Conservation (phyloP, 805 yeast species). For the Cyberlindnera misumaiensis region DNA sequence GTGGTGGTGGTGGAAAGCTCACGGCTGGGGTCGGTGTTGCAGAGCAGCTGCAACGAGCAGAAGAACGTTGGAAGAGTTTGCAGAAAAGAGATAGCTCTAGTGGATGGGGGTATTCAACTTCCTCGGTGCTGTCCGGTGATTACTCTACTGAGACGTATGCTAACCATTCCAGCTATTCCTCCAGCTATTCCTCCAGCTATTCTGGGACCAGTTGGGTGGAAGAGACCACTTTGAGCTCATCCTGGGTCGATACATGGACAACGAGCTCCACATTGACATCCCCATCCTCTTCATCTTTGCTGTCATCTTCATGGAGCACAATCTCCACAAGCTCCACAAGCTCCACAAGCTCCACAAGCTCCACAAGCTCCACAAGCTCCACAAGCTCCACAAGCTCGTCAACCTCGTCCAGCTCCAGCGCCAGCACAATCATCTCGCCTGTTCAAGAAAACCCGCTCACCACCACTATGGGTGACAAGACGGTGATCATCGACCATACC, state of each 20-base stretch:
- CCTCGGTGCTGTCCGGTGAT: too few species aligned
- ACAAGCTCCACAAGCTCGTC: conserved; percentile 4
- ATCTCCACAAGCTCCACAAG: conserved; percentile 3
- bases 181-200: too few species aligned
- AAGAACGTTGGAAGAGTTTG: too few species aligned
- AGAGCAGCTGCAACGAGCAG: too few species aligned
- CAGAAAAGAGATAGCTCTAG: too few species aligned
- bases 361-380: conserved; percentile 6
- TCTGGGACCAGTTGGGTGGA: too few species aligned
- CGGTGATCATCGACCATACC: conserved; percentile 17
- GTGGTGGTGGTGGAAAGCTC: too few species aligned
- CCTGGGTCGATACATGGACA: not conserved
- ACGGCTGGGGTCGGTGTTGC: too few species aligned
- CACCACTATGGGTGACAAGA: conserved; percentile 6
- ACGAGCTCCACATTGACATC: too few species aligned
- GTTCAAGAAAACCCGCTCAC: not conserved
- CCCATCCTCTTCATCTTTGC: not conserved
- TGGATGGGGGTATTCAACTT: too few species aligned
- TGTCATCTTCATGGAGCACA: conserved; percentile 1
- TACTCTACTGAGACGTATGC: too few species aligned
- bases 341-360: conserved; percentile 2
- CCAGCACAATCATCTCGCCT: conserved; percentile 2
- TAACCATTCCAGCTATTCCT: too few species aligned
- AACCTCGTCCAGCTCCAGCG: not conserved
- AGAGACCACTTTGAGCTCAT: not conserved